Evolutionary conservation across 2,329 filamentous ascomycete genomes (phyloP).

Genomic region (Rhinocladiella similis): DNA sequence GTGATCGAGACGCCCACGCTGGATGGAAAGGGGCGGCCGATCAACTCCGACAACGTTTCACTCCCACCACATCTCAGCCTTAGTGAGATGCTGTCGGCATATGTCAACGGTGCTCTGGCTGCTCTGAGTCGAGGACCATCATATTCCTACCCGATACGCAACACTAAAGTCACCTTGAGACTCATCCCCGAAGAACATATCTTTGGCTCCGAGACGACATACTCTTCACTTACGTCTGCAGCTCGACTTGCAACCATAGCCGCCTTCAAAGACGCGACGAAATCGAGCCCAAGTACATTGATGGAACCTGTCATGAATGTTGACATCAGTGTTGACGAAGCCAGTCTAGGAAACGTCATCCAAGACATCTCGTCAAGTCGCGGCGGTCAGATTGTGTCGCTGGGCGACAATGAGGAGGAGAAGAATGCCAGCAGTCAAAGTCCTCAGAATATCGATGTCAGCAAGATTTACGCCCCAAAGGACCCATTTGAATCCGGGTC

Average conservation of each 20-base stretch:
- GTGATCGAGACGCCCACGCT: conserved; percentile 56
- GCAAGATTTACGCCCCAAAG: conserved; percentile 79
- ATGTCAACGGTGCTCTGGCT: conserved; percentile 78
- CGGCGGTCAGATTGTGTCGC: conserved; percentile 72
- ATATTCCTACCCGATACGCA: conserved; percentile 76
- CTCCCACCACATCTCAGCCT: conserved; percentile 57
- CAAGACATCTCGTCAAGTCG: conserved; percentile 75
- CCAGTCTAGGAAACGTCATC: conserved; percentile 75
- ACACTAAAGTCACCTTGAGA: conserved; percentile 67
- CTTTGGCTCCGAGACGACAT: conserved; percentile 66
- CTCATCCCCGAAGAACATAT: conserved; percentile 67
- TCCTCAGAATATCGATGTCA: conserved; percentile 61
- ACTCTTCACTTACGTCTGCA: conserved; percentile 67
- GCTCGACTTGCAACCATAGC: conserved; percentile 67
- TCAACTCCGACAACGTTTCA: conserved; percentile 45
- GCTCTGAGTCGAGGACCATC: conserved; percentile 83
- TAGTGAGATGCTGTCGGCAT: conserved; percentile 50
- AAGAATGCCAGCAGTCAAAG: conserved; percentile 32
- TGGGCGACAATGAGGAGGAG: conserved; percentile 53
- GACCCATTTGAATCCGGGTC: conserved; percentile 68
- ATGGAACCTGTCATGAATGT: conserved; percentile 95
- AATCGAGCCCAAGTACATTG: conserved; percentile 59
- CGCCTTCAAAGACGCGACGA: conserved; percentile 64
- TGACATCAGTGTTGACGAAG: conserved; percentile 81
- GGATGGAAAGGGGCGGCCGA: conserved; percentile 39